Evolutionary conservation across 2,329 filamentous ascomycete genomes (phyloP).

Genomic region (Ophiostoma pallidulum): DNA sequence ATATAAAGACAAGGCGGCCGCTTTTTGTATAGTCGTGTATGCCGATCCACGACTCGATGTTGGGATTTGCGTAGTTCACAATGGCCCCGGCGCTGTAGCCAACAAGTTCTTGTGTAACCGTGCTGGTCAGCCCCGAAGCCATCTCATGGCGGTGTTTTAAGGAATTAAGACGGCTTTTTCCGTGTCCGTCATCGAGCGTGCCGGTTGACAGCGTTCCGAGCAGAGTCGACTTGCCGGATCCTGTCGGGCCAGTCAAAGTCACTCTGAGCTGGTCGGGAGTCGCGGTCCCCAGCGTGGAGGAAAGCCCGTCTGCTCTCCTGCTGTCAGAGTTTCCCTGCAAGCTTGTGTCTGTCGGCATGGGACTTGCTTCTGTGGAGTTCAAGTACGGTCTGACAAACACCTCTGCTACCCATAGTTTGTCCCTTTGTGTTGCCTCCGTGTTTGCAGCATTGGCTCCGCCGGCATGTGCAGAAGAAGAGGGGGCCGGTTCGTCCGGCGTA

Average conservation of each 20-base stretch:
- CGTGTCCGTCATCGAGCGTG: slow-evolving; percentile 81
- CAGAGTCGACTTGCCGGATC: slow-evolving; percentile 85
- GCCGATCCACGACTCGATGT: slow-evolving; percentile 88
- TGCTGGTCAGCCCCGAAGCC: slow-evolving; percentile 83
- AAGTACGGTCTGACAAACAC: slow-evolving; percentile 73
- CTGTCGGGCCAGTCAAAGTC: slow-evolving; percentile 80
- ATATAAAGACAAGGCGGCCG: slow-evolving; percentile 75
- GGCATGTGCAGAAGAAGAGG: neutral
- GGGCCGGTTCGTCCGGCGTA: slow-evolving; percentile 20
- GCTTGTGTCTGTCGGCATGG: neutral
- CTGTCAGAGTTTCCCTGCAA: slow-evolving; percentile 5
- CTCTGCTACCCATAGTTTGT: slow-evolving; percentile 77
- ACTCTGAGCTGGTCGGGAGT: slow-evolving; percentile 68
- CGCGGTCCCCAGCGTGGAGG: slow-evolving; percentile 8
- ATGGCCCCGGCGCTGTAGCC: slow-evolving; percentile 60
- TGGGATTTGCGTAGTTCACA: slow-evolving; percentile 76
- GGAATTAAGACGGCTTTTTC: slow-evolving; percentile 78
- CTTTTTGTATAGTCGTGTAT: slow-evolving; percentile 71
- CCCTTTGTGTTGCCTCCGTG: slow-evolving; percentile 25
- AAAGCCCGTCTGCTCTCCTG: slow-evolving; percentile 8
- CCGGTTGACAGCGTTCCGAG: slow-evolving; percentile 83
- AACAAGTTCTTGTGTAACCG: slow-evolving; percentile 85
- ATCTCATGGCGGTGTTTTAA: slow-evolving; percentile 92
- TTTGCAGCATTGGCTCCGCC: slow-evolving; percentile 18
- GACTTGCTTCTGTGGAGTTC: slow-evolving; percentile 20